A percentile compares a stretch with the other conserved stretches of the same genome.
phyloP scores from a whole-genome alignment of 2,329 filamentous ascomycete genomes.

The Xylaria polymorpha region DNA sequence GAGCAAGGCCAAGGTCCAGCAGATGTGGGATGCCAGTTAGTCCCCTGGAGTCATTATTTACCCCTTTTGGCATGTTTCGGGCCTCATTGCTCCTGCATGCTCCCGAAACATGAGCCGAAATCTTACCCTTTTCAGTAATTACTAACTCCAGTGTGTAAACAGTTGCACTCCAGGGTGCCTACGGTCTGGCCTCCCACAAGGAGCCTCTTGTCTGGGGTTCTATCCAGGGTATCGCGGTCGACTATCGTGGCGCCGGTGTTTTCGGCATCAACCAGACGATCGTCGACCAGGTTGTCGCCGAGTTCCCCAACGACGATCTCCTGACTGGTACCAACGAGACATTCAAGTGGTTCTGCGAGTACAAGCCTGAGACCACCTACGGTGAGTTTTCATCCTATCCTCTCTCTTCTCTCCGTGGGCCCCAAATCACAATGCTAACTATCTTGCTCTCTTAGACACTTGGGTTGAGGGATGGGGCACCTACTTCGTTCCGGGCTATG shows the following conservation, averaged over 20 bases:
- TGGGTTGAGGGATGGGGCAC: constrained; percentile 36
- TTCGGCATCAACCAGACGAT: constrained; percentile 37
- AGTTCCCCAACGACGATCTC: constrained; percentile 35
- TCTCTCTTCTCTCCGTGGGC: not conserved
- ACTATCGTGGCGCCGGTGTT: constrained; percentile 29
- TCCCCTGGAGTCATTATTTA: too few species aligned
- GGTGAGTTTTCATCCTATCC: constrained; percentile 18
- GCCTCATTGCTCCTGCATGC: too few species aligned
- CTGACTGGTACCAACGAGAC: constrained; percentile 39
- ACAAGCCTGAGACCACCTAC: constrained; percentile 39
- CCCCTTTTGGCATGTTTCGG: too few species aligned
- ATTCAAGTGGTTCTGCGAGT: constrained; percentile 39
- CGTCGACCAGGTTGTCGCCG: constrained; percentile 32
- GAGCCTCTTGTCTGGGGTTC: constrained; percentile 35
- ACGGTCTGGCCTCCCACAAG: constrained; percentile 32
- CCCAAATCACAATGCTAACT: not conserved
- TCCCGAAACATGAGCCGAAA: too few species aligned
- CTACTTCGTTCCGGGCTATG: constrained; percentile 35
- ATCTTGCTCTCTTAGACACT: constrained; percentile 26
- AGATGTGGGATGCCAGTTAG: constrained; percentile 39
- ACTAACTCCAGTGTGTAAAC: too few species aligned
- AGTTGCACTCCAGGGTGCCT: constrained; percentile 35
- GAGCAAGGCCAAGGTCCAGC: constrained; percentile 31
- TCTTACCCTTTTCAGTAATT: too few species aligned
- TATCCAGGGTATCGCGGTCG: constrained; percentile 33